These are phyloP conservation scores for Lentinus tigrinus DNA, from an alignment of 768 basidiomycete genomes.

Conservation along the genomic window DNA sequence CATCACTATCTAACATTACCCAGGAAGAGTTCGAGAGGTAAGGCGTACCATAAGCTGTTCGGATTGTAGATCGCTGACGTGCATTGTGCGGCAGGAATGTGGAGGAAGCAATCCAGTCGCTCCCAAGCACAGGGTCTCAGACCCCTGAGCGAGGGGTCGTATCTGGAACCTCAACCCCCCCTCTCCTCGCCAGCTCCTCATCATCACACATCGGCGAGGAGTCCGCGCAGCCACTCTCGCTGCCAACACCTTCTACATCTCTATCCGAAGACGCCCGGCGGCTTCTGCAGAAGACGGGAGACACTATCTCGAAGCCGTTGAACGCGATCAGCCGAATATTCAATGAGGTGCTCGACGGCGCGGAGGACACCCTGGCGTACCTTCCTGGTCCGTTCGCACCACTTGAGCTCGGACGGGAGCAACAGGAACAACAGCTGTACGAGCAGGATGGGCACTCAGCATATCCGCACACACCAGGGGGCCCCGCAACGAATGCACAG, in stretches of 20 bases:
- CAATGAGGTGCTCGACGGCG: slow-evolving; percentile 76
- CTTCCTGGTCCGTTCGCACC: slow-evolving; percentile 71
- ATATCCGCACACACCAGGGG: slow-evolving; percentile 40
- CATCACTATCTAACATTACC: slow-evolving; percentile 89
- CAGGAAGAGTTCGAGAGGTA: slow-evolving; percentile 91
- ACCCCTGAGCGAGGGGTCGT: slow-evolving; percentile 29
- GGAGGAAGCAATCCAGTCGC: slow-evolving; percentile 55
- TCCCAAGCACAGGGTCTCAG: slow-evolving; percentile 38
- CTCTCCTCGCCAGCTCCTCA: slow-evolving; percentile 7
- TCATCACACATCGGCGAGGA: slow-evolving; percentile 77
- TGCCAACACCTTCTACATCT: slow-evolving; percentile 49
- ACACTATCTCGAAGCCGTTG: slow-evolving; percentile 88
- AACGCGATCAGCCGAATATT: slow-evolving; percentile 86
- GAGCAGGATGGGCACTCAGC: slow-evolving; percentile 33
- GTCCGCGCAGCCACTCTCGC: slow-evolving; percentile 75
- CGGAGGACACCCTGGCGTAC: slow-evolving; percentile 62
- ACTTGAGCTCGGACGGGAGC: slow-evolving; percentile 59
- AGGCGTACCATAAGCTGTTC: background rate
- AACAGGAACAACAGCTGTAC: slow-evolving; percentile 35
- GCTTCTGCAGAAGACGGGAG: slow-evolving; percentile 86
- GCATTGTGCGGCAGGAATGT: slow-evolving; percentile 42
- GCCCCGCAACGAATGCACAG: slow-evolving; percentile 29
- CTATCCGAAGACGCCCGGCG: slow-evolving; percentile 72
- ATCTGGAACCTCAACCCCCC: slow-evolving; percentile 21
- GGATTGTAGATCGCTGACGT: background rate